Percentiles rank a stretch among this genome's conserved stretches.
Conservation (phyloP, 192 early-diverging fungal species). For the Backusella tuberculispora region DNA sequence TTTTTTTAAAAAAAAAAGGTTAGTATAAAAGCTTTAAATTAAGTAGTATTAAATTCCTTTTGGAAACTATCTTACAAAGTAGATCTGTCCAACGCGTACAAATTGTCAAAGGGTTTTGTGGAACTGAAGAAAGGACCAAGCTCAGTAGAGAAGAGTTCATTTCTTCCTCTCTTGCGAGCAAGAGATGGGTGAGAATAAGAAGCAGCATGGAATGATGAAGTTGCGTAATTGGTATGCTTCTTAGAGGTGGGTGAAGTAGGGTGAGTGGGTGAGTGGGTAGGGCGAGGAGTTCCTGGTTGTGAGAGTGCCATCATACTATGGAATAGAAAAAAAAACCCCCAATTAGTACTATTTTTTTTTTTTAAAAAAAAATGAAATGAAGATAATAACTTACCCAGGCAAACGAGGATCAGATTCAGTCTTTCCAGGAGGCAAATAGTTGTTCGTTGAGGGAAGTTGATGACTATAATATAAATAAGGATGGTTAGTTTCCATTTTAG, state of each 20-base stretch:
- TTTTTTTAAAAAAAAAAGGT: background rate
- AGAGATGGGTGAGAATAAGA: constrained; percentile 29
- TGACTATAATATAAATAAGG: constrained; percentile 8
- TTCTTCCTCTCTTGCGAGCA: constrained; percentile 43
- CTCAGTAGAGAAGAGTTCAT: constrained; percentile 51
- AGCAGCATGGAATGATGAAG: constrained; percentile 25
- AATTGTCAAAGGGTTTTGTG: constrained; percentile 63
- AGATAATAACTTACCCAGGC: constrained; percentile 28
- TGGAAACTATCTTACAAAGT: constrained; percentile 41
- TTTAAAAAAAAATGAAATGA: background rate
- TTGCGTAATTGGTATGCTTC: constrained; percentile 19
- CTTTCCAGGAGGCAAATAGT: constrained; percentile 20
- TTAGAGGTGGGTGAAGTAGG: constrained; percentile 19
- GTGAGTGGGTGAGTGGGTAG: constrained; percentile 10
- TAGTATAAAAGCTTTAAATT: background rate
- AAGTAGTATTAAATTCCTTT: constrained; percentile 10
- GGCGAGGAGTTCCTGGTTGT: constrained; percentile 34
- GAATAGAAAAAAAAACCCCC: background rate
- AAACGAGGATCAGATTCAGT: constrained; percentile 31
- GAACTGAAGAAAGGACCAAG: constrained; percentile 74
- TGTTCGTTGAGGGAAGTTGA: constrained; percentile 15
- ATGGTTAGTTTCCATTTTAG: constrained; percentile 22
- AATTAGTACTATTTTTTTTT: background rate
- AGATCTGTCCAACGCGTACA: constrained; percentile 65
- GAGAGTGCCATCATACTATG: constrained; percentile 36